Percentiles rank a stretch among this genome's conserved stretches.
Conservation (phyloP, 768 basidiomycete species). For the Mycena leptocephala region DNA sequence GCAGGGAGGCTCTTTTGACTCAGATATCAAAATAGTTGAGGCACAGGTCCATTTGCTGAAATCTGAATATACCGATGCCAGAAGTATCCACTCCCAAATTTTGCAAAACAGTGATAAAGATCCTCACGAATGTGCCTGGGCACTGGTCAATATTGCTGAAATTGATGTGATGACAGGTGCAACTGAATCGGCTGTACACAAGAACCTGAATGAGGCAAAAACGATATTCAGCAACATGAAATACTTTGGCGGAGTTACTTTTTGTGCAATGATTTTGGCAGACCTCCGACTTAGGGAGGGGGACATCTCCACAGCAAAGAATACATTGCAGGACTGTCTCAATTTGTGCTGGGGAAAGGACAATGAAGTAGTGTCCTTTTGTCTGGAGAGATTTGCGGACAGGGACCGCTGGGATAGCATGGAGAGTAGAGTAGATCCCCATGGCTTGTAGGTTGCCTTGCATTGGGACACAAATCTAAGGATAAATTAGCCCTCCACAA, state of each 20-base stretch:
- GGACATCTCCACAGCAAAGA: neutral
- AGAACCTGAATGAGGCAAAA: neutral
- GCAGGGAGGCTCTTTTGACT: neutral
- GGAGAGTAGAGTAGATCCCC: neutral
- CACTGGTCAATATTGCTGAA: neutral
- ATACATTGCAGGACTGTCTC: neutral
- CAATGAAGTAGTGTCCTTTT: neutral
- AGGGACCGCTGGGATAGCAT: neutral
- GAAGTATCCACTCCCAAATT: neutral
- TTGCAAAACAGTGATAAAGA: neutral
- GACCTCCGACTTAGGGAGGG: neutral
- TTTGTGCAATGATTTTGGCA: neutral
- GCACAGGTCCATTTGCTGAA: neutral
- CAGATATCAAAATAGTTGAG: neutral
- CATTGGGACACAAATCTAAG: neutral
- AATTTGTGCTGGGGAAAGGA: neutral
- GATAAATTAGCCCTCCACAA: neutral
- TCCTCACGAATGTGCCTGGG: neutral
- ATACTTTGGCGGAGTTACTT: neutral
- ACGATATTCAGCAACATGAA: neutral
- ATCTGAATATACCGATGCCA: conserved; percentile 12
- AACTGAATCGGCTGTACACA: neutral
- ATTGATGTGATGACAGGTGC: neutral
- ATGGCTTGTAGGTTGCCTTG: neutral
- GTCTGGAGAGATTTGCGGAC: neutral